Evolutionary conservation across 192 early-diverging fungal species (phyloP).

Genomic region (Podila verticillata): DNA sequence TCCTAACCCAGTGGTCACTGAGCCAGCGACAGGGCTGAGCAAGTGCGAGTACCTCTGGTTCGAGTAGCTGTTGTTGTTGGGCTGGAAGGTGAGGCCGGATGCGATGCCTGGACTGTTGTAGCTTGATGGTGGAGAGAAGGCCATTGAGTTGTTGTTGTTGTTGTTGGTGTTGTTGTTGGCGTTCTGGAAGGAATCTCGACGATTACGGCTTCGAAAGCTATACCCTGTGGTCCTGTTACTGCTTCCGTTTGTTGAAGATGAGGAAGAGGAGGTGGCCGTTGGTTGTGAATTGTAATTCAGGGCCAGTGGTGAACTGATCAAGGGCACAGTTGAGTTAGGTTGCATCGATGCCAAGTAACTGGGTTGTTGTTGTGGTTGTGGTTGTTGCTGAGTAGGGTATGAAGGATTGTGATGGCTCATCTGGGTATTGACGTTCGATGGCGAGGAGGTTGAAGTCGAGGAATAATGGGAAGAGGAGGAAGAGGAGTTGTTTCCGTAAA

Average conservation of each 20-base stretch:
- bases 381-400: neutral
- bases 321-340: conserved; percentile 21
- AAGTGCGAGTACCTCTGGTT: conserved; percentile 18
- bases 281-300: conserved; percentile 24
- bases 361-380: conserved; percentile 7
- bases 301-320: conserved; percentile 42
- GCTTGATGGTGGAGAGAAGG: conserved; percentile 31
- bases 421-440: conserved; percentile 3
- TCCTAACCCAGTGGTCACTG: neutral
- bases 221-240: conserved; percentile 11
- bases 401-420: neutral
- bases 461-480: neutral
- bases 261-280: neutral
- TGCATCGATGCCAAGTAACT: conserved; percentile 28
- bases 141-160: conserved; percentile 4
- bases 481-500: neutral
- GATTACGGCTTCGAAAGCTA: conserved; percentile 14
- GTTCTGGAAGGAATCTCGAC: conserved; percentile 33
- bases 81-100: neutral
- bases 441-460: neutral
- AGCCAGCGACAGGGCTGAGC: conserved; percentile 1
- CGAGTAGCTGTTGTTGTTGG: conserved; percentile 6
- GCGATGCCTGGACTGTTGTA: conserved; percentile 24
- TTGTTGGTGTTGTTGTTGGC: neutral
- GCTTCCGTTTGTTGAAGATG: neutral